Evolutionary conservation across 257 asterid species (phyloP).

Genomic region (Primulina huaijiensis): DNA sequence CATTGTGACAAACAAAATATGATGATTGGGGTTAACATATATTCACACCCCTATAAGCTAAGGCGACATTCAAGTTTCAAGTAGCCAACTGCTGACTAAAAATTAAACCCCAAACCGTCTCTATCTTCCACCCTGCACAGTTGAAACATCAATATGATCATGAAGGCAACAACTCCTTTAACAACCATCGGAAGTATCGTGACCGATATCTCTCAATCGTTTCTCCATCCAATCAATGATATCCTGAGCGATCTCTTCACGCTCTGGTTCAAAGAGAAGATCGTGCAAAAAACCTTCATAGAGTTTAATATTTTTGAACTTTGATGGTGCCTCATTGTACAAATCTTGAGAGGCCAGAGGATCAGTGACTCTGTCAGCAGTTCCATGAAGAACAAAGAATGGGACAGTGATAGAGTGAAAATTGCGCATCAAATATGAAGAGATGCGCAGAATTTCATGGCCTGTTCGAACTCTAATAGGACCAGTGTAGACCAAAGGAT

Average conservation of each 20-base stretch:
- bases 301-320: constrained; percentile 78
- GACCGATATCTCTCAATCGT: constrained; percentile 32
- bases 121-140: background rate
- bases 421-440: constrained; percentile 70
- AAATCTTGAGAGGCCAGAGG: constrained; percentile 93
- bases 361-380: constrained; percentile 94
- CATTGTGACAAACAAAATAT: background rate
- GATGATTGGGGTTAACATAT: background rate
- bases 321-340: constrained; percentile 82
- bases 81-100: background rate
- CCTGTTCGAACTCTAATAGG: constrained; percentile 95
- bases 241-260: constrained; percentile 84
- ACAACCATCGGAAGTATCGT: constrained; percentile 23
- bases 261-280: constrained; percentile 95
- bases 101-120: background rate
- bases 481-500: constrained; percentile 95
- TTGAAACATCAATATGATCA: background rate
- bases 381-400: constrained; percentile 94
- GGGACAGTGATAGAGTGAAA: constrained; percentile 76
- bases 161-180: constrained; percentile 4
- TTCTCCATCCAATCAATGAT: constrained; percentile 93
- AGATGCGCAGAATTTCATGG: constrained; percentile 89
- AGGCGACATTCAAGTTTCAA: no score
- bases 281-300: constrained; percentile 92
- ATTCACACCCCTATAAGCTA: background rate